Percentiles rank a stretch among this genome's conserved stretches.
These are phyloP conservation scores for Carex parvula DNA, from an alignment of 176 grass and related monocot species.

Conservation along the genomic window DNA sequence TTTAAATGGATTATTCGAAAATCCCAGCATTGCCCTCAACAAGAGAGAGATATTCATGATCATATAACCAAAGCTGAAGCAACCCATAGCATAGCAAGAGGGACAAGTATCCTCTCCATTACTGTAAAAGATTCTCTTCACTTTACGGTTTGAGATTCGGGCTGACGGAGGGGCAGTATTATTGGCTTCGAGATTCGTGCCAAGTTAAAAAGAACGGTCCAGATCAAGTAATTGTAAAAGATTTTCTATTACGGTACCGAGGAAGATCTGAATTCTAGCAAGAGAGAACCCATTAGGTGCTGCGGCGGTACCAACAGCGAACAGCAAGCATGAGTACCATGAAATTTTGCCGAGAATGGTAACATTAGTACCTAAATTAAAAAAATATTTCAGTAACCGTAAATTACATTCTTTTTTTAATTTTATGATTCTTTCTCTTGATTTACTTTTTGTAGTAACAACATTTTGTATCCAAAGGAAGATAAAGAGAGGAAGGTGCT, in stretches of 20 bases:
- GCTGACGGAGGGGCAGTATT: no score
- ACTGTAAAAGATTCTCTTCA: no score
- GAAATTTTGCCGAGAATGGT: conserved; percentile 43
- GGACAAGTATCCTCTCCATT: no score
- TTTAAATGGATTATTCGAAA: neutral
- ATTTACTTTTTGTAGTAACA: conserved; percentile 22
- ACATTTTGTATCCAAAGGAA: conserved; percentile 38
- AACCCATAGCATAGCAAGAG: neutral
- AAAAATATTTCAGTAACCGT: neutral
- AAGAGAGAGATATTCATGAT: neutral
- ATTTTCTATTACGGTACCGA: no score
- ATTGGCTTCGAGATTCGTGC: no score
- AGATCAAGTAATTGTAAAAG: no score
- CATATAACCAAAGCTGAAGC: neutral
- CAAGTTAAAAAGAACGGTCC: no score
- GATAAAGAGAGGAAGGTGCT: conserved; percentile 32
- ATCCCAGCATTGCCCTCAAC: no score
- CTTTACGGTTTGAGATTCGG: no score
- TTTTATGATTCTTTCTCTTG: neutral
- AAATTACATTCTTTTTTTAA: neutral
- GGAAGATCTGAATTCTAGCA: neutral
- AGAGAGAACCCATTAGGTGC: neutral
- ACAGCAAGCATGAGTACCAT: conserved; percentile 22
- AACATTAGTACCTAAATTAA: neutral
- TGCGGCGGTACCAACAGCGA: neutral